Conservation (phyloP, 257 asterid species). For the Verbascum thapsus region DNA sequence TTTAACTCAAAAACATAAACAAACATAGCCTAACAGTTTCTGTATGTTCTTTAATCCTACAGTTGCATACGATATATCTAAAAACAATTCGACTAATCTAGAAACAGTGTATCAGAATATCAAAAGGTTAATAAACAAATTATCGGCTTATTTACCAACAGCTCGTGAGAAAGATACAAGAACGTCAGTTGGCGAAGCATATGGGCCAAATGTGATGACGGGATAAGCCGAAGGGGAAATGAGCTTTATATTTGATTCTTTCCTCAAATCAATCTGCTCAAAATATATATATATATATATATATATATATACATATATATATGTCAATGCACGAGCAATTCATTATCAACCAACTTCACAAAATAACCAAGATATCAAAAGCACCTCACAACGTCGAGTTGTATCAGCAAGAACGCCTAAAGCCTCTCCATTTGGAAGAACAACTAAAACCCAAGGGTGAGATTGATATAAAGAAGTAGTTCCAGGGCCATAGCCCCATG, state of each 20-base stretch:
- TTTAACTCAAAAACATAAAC: no score
- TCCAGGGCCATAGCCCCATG: constrained; percentile 92
- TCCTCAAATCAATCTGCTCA: constrained; percentile 81
- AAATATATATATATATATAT: no score
- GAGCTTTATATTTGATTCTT: constrained; percentile 61
- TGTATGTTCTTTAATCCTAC: no score
- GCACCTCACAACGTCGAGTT: constrained; percentile 86
- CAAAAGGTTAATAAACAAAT: not conserved
- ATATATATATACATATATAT: no score
- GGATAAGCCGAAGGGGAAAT: constrained; percentile 67
- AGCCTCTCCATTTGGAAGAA: constrained; percentile 88
- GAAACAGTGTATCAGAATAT: no score
- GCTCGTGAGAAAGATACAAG: constrained; percentile 74
- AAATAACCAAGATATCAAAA: constrained; percentile 23
- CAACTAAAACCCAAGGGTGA: constrained; percentile 95
- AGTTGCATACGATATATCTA: no score
- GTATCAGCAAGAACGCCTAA: constrained; percentile 96
- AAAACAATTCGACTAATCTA: no score
- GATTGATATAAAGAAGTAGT: constrained; percentile 96
- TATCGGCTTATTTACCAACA: constrained; percentile 80
- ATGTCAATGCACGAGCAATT: constrained; percentile 28
- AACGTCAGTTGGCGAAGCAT: constrained; percentile 86
- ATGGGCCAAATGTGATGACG: constrained; percentile 85
- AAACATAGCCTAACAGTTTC: no score
- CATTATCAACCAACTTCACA: constrained; percentile 6